Conservation (phyloP, 2,329 filamentous ascomycete species). For the Botryotinia convoluta region DNA sequence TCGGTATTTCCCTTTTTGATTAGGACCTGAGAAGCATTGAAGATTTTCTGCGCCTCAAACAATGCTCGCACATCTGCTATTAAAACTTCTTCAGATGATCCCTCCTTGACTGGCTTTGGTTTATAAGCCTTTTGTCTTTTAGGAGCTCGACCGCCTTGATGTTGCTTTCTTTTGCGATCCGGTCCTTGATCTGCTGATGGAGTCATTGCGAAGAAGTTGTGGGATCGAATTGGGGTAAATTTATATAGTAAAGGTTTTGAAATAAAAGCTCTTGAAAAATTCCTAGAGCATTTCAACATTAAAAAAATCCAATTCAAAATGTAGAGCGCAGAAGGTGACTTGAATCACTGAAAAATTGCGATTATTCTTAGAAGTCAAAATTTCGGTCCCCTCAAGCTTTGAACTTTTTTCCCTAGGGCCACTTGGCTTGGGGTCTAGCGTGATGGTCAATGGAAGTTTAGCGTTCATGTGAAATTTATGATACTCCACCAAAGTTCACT, state of each 20-base stretch:
- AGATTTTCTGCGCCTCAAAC: constrained; percentile 42
- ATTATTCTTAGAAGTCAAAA: not conserved
- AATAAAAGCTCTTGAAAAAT: constrained; percentile 5
- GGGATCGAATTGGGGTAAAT: constrained; percentile 3
- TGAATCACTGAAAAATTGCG: not conserved
- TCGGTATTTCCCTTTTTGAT: constrained; percentile 19
- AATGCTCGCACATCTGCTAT: constrained; percentile 59
- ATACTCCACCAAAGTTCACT: constrained; percentile 3
- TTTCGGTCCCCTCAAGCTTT: not conserved
- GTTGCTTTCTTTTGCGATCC: constrained; percentile 33
- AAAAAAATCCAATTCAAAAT: constrained; percentile 33
- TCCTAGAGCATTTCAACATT: constrained; percentile 20
- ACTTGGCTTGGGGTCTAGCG: constrained; percentile 14
- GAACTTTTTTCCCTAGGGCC: constrained; percentile 3
- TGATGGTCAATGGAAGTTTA: constrained; percentile 1
- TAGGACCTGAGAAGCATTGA: constrained; percentile 23
- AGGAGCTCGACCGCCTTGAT: constrained; percentile 35
- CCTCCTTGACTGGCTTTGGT: constrained; percentile 54
- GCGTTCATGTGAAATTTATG: constrained; percentile 7
- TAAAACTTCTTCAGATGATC: constrained; percentile 65
- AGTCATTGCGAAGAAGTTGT: constrained; percentile 25
- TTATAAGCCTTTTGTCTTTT: constrained; percentile 56
- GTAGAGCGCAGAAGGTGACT: not conserved
- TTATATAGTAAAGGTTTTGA: not conserved
- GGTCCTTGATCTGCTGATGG: constrained; percentile 14